Evolutionary conservation across 2,329 filamentous ascomycete species (phyloP).

Genomic region (Penicillium sp.): DNA sequence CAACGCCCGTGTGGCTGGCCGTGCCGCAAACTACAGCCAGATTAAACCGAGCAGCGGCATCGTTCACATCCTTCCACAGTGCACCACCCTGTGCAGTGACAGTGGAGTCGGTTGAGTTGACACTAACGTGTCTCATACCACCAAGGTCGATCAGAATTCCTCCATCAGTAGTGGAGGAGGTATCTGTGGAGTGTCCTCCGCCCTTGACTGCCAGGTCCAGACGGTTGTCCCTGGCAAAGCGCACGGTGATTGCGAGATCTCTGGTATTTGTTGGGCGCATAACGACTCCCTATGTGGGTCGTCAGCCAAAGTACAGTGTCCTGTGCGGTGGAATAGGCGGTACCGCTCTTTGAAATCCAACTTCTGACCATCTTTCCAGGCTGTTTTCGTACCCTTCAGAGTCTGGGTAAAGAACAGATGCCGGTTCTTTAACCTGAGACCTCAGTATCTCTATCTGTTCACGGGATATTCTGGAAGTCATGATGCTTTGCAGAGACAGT

Average conservation of each 20-base stretch:
- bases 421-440: background rate
- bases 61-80: conserved; percentile 49
- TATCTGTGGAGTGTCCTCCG: conserved; percentile 50
- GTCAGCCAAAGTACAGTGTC: background rate
- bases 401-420: background rate
- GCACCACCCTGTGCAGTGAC: conserved; percentile 47
- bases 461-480: background rate
- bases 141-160: conserved; percentile 51
- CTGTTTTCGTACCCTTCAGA: background rate
- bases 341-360: background rate
- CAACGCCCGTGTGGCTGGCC: conserved; percentile 53
- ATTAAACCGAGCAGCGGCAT: conserved; percentile 42
- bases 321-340: background rate
- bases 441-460: background rate
- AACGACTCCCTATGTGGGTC: background rate
- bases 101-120: conserved; percentile 40
- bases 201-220: conserved; percentile 40
- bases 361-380: background rate
- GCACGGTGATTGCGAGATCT: background rate
- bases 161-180: conserved; percentile 43
- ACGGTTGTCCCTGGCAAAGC: background rate
- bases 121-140: conserved; percentile 43
- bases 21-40: conserved; percentile 54
- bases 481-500: background rate
- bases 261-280: background rate